A percentile compares a stretch with the other conserved stretches of the same genome.
Conservation (phyloP, 1,284 basidiomycete species). For the Porodaedalea pini region DNA sequence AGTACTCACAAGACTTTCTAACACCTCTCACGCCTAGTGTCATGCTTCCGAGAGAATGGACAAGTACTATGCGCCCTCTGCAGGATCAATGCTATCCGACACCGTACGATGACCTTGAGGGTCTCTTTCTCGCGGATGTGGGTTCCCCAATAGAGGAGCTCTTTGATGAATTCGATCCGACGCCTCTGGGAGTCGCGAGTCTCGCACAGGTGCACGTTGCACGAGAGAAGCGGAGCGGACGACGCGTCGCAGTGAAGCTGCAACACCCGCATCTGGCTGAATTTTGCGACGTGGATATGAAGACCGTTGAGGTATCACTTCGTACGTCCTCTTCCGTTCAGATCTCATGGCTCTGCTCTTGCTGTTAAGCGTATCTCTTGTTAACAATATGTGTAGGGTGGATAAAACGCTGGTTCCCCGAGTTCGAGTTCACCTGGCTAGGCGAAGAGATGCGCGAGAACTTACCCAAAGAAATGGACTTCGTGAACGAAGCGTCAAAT, state of each 20-base stretch:
- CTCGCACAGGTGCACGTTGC: conserved; percentile 95
- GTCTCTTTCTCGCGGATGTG: conserved; percentile 71
- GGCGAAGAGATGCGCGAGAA: conserved; percentile 91
- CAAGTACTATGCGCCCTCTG: conserved; percentile 60
- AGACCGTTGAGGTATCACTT: conserved; percentile 80
- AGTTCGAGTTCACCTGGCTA: conserved; percentile 95
- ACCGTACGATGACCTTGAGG: conserved; percentile 63
- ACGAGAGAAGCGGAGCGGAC: conserved; percentile 65
- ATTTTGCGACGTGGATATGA: conserved; percentile 84
- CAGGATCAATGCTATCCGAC: conserved; percentile 87
- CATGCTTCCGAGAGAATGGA: conserved; percentile 83
- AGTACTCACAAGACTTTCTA: conserved; percentile 20
- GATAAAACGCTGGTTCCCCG: conserved; percentile 86
- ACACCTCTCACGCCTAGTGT: conserved; percentile 30
- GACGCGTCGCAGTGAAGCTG: conserved; percentile 90
- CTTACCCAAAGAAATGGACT: conserved; percentile 94
- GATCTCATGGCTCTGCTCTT: background rate
- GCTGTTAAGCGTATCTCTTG: conserved; percentile 8
- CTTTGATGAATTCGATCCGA: conserved; percentile 82
- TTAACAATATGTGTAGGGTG: conserved; percentile 48
- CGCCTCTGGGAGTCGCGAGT: conserved; percentile 93
- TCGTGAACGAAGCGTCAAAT: conserved; percentile 87
- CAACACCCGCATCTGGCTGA: conserved; percentile 95
- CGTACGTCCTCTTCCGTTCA: conserved; percentile 37
- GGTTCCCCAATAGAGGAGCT: conserved; percentile 60